Percentiles rank a stretch among this genome's conserved stretches.
These are phyloP conservation scores for Mortierella hygrophila DNA, from an alignment of 192 early-diverging fungal species.

Conservation along the genomic window DNA sequence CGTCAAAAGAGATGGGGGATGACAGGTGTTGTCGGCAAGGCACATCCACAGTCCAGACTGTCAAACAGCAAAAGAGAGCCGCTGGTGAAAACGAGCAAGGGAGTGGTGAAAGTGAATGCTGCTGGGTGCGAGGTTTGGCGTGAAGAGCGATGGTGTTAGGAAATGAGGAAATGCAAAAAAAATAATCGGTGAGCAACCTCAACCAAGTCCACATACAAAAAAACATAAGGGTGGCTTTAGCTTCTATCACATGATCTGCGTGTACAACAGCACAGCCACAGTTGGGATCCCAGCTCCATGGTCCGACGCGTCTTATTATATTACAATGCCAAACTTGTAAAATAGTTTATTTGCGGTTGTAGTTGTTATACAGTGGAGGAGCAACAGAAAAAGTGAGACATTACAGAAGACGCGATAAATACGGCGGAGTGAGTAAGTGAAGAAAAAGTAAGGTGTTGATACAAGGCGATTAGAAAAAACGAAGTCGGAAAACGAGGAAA, in stretches of 20 bases:
- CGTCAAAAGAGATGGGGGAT: not conserved
- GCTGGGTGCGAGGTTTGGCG: not conserved
- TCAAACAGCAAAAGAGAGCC: not conserved
- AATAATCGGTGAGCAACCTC: not conserved
- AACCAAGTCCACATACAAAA: not conserved
- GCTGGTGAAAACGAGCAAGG: not conserved
- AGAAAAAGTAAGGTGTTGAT: not conserved
- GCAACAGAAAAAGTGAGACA: not conserved
- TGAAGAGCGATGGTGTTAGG: not conserved
- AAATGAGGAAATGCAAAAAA: not conserved
- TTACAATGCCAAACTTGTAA: not conserved
- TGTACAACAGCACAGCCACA: not conserved
- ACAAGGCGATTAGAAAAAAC: conserved; percentile 5
- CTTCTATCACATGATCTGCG: not conserved
- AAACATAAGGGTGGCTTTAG: conserved; percentile 6
- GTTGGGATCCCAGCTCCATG: not conserved
- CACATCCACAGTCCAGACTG: not conserved
- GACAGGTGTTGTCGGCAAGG: not conserved
- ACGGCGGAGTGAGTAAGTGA: not conserved
- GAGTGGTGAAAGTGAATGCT: not conserved
- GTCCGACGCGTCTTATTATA: not conserved
- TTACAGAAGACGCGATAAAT: not conserved
- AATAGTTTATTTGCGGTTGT: not conserved
- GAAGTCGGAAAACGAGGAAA: conserved; percentile 1
- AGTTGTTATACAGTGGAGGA: not conserved